Percentiles rank a stretch among this genome's conserved stretches.
phyloP scores from a whole-genome alignment of 805 yeast species.

The Metschnikowia colocasiae region DNA sequence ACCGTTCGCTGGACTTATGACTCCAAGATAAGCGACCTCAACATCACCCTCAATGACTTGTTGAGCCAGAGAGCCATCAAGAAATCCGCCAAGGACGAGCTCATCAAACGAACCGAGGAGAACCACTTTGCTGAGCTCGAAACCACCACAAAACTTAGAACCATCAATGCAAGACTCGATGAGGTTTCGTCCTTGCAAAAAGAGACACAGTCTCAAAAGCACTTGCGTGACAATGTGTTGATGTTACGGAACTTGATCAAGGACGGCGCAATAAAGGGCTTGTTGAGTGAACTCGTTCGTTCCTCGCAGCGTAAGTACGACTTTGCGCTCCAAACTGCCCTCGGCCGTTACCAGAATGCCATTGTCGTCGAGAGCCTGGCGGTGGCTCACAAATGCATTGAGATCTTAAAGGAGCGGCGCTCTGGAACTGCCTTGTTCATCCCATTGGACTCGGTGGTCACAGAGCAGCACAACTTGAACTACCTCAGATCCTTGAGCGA shows the following conservation, averaged over 20 bases:
- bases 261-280: slow-evolving; percentile 69
- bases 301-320: slow-evolving; percentile 74
- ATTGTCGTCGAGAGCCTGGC: slow-evolving; percentile 72
- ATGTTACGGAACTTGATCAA: slow-evolving; percentile 72
- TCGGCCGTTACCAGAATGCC: slow-evolving; percentile 79
- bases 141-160: slow-evolving; percentile 60
- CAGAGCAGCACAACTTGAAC: slow-evolving; percentile 50
- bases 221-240: slow-evolving; percentile 67
- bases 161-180: slow-evolving; percentile 56
- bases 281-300: slow-evolving; percentile 73
- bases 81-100: slow-evolving; percentile 21
- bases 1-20: slow-evolving; percentile 32
- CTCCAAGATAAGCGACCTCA: slow-evolving; percentile 29
- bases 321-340: slow-evolving; percentile 65
- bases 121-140: slow-evolving; percentile 49
- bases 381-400: slow-evolving; percentile 73
- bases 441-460: slow-evolving; percentile 72
- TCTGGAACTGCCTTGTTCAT: slow-evolving; percentile 83
- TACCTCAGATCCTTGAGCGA: slow-evolving; percentile 51
- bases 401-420: slow-evolving; percentile 77
- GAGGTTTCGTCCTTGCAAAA: slow-evolving; percentile 74
- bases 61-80: slow-evolving; percentile 28
- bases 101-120: slow-evolving; percentile 36
- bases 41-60: slow-evolving; percentile 29
- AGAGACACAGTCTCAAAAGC: slow-evolving; percentile 67